phyloP scores from a whole-genome alignment of 768 basidiomycete species.

The Phanerochaete carnosa region DNA sequence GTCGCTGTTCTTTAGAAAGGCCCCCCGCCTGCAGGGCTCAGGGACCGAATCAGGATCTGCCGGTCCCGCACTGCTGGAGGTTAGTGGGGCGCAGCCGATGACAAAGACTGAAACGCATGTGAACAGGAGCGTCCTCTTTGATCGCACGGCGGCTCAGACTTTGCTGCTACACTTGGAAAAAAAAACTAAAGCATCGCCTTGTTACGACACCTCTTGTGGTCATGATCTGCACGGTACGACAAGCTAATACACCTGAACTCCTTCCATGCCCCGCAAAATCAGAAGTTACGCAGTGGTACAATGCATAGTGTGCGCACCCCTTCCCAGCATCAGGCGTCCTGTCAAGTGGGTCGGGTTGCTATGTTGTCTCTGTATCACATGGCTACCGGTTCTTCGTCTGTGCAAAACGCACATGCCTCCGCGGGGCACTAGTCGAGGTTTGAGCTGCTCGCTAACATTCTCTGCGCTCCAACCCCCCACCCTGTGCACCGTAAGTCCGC shows the following conservation, averaged over 20 bases:
- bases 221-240: not conserved
- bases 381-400: not conserved
- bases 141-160: not conserved
- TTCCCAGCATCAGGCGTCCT: not conserved
- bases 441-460: not conserved
- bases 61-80: not conserved
- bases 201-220: not conserved
- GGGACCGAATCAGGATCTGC: not conserved
- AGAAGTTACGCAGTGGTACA: not conserved
- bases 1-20: not conserved
- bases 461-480: not conserved
- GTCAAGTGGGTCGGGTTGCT: not conserved
- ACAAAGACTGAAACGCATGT: not conserved
- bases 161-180: too few species aligned
- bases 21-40: not conserved
- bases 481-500: not conserved
- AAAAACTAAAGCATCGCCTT: not conserved
- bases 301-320: not conserved
- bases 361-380: not conserved
- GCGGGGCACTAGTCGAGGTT: not conserved
- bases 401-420: not conserved
- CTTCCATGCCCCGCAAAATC: not conserved
- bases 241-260: not conserved
- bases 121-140: not conserved
- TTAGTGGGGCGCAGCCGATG: not conserved